phyloP scores from a whole-genome alignment of 192 early-diverging fungal species.

The Coemansia sp. region DNA sequence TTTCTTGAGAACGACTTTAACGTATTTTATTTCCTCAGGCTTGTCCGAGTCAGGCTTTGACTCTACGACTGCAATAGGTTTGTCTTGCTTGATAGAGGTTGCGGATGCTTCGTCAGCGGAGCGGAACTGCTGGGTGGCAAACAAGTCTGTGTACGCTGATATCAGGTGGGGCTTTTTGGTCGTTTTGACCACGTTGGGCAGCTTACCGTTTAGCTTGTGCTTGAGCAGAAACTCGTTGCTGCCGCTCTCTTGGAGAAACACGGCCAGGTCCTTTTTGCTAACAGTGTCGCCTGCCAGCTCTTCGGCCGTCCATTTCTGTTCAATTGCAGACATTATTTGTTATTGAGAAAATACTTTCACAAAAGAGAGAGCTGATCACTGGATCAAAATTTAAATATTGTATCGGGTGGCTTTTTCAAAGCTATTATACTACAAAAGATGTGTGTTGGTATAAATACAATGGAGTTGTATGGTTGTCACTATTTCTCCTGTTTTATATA shows the following conservation, averaged over 20 bases:
- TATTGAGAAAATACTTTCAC: neutral
- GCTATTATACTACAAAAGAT: neutral
- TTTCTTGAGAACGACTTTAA: constrained; percentile 64
- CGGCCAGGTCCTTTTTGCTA: constrained; percentile 70
- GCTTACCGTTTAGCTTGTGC: constrained; percentile 72
- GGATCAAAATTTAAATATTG: neutral
- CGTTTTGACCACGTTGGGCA: constrained; percentile 66
- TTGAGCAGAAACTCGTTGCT: constrained; percentile 63
- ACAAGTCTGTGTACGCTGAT: constrained; percentile 63
- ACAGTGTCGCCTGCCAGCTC: constrained; percentile 64
- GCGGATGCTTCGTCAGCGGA: constrained; percentile 39
- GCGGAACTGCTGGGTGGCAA: constrained; percentile 61
- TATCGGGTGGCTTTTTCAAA: neutral
- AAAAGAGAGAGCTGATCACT: neutral
- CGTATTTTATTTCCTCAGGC: constrained; percentile 61
- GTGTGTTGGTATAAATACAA: neutral
- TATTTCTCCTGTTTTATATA: neutral
- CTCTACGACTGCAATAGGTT: constrained; percentile 6
- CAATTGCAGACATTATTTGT: constrained; percentile 15
- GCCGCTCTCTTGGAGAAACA: constrained; percentile 64
- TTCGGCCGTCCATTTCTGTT: constrained; percentile 60
- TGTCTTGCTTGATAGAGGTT: constrained; percentile 38
- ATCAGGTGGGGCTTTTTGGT: constrained; percentile 64
- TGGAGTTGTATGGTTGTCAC: no score
- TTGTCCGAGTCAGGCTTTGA: constrained; percentile 7